These are phyloP conservation scores for Cardiospermum halicacabum DNA, from an alignment of 345 rosid species.

Conservation along the genomic window DNA sequence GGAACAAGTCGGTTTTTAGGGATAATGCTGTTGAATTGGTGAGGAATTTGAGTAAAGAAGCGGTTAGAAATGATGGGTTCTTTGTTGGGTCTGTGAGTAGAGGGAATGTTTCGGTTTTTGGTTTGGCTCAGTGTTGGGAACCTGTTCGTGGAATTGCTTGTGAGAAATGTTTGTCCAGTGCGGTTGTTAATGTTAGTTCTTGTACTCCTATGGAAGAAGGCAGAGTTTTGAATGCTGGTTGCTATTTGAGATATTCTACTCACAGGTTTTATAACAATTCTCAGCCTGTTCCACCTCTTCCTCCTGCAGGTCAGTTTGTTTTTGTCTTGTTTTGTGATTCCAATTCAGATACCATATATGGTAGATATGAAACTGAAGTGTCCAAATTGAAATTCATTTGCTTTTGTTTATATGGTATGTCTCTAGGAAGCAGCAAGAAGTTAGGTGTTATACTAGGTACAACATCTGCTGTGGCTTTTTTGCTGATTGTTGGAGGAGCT, in stretches of 20 bases:
- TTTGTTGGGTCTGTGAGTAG: conserved; percentile 48
- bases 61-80: conserved; percentile 51
- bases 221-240: conserved; percentile 68
- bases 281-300: conserved; percentile 16
- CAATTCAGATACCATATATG: too few species aligned
- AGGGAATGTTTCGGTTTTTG: conserved; percentile 63
- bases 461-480: conserved; percentile 46
- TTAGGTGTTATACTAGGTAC: conserved; percentile 49
- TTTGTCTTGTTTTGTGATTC: too few species aligned
- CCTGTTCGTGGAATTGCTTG: conserved; percentile 43
- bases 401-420: neutral
- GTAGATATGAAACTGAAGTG: too few species aligned
- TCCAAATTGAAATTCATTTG: too few species aligned
- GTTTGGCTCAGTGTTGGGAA: conserved; percentile 91
- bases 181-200: conserved; percentile 31
- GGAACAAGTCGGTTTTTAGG: conserved; percentile 46
- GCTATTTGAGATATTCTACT: conserved; percentile 72
- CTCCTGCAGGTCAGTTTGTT: conserved; percentile 33
- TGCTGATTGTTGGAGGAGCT: conserved; percentile 31
- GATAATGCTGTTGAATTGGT: conserved; percentile 43
- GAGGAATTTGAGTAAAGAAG: conserved; percentile 50
- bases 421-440: conserved; percentile 38
- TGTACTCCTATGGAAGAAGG: conserved; percentile 63
- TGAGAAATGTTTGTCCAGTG: conserved; percentile 46
- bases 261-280: conserved; percentile 64